These are phyloP conservation scores for Cladosporium cucumerinum DNA, from an alignment of 2,329 filamentous ascomycete species.

Conservation along the genomic window DNA sequence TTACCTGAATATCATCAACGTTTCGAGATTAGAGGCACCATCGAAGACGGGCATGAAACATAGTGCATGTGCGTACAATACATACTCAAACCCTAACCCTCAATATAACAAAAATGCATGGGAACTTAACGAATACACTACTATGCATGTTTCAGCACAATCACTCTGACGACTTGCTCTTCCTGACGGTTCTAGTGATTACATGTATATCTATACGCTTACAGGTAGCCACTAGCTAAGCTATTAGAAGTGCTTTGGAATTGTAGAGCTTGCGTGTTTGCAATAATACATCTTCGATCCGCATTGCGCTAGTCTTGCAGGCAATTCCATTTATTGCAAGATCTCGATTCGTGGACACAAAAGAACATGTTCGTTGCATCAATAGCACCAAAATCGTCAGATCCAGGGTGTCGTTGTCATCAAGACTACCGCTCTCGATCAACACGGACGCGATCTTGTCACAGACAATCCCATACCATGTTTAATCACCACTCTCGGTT, in stretches of 20 bases:
- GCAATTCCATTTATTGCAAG: background rate
- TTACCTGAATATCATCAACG: no score
- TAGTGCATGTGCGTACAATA: no score
- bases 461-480: background rate
- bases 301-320: background rate
- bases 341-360: background rate
- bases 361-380: background rate
- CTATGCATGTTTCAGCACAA: no score
- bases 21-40: no score
- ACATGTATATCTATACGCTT: background rate
- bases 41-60: no score
- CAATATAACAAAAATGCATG: no score
- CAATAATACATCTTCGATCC: background rate
- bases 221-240: background rate
- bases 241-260: background rate
- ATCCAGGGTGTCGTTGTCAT: background rate
- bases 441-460: background rate
- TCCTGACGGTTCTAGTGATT: background rate
- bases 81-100: no score
- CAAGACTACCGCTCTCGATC: background rate
- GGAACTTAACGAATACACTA: no score
- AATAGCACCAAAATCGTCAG: background rate
- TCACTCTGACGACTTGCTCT: background rate
- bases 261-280: background rate
- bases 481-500: background rate